These are phyloP conservation scores for Sarocladium oryzae DNA, from an alignment of 2,329 filamentous ascomycete species.

Conservation along the genomic window DNA sequence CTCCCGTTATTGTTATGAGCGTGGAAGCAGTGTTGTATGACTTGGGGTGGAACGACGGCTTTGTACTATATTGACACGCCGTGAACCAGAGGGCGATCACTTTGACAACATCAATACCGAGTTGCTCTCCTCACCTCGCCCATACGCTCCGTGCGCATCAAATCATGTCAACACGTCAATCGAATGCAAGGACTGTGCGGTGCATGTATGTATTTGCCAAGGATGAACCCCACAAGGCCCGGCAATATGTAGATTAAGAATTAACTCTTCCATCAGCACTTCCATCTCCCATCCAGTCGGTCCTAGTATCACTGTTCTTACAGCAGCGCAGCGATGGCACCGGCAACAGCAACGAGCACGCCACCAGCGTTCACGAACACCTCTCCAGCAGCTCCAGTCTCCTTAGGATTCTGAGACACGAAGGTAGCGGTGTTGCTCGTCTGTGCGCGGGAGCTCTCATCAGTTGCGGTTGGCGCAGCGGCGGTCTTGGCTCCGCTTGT, in stretches of 20 bases:
- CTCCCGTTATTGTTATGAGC: not conserved
- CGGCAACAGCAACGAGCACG: conserved; percentile 30
- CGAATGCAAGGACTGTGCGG: too few species aligned
- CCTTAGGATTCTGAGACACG: conserved; percentile 13
- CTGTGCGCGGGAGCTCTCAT: conserved; percentile 14
- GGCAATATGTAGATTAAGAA: not conserved
- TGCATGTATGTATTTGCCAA: too few species aligned
- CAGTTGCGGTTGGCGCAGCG: conserved; percentile 15
- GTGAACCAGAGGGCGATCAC: not conserved
- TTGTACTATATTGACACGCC: conserved; percentile 2
- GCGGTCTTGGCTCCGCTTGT: conserved; percentile 17
- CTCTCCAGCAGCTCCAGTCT: conserved; percentile 19
- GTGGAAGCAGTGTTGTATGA: conserved; percentile 5
- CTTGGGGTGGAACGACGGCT: not conserved
- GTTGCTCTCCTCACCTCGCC: not conserved
- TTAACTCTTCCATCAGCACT: not conserved
- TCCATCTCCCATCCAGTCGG: not conserved
- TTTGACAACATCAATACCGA: not conserved
- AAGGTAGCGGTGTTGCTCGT: conserved; percentile 20
- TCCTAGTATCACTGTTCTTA: conserved; percentile 17
- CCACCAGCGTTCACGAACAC: conserved; percentile 26
- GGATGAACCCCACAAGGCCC: too few species aligned
- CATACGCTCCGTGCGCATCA: too few species aligned
- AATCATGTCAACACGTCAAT: too few species aligned
- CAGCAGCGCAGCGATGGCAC: conserved; percentile 30